These are phyloP conservation scores for Poa annua DNA, from an alignment of 176 grass and related monocot genomes.

Conservation along the genomic window DNA sequence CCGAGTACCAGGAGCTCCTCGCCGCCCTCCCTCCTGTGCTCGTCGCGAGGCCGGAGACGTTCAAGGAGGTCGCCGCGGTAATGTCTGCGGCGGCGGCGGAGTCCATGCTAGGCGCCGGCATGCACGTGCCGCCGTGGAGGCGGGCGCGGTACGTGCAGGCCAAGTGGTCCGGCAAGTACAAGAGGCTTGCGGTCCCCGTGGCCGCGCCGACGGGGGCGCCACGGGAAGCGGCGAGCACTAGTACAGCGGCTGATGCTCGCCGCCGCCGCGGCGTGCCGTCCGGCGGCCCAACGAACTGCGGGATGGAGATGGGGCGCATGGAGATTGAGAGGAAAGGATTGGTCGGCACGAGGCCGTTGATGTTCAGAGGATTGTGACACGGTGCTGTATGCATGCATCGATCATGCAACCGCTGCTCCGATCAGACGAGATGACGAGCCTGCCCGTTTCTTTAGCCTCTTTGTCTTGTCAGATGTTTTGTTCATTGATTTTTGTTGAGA, in stretches of 20 bases:
- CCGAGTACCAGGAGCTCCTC: constrained; percentile 55
- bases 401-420: background rate
- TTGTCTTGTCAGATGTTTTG: constrained; percentile 29
- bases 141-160: constrained; percentile 62
- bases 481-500: background rate
- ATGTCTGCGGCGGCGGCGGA: constrained; percentile 73
- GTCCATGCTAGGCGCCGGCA: constrained; percentile 64
- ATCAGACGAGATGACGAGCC: background rate
- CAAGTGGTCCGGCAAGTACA: constrained; percentile 68
- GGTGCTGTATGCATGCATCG: background rate
- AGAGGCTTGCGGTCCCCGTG: background rate
- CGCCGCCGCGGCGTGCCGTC: background rate
- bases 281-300: constrained; percentile 32
- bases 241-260: background rate
- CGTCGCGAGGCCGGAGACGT: constrained; percentile 44
- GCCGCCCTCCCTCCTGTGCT: constrained; percentile 50
- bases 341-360: background rate
- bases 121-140: constrained; percentile 89
- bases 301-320: constrained; percentile 48
- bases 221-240: background rate
- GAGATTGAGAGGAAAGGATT: constrained; percentile 28
- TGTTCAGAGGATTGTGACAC: constrained; percentile 38
- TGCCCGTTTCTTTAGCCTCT: constrained; percentile 40
- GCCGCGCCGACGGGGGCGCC: background rate
- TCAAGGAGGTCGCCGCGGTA: constrained; percentile 53